Conservation (phyloP, 192 early-diverging fungal species). For the Kappamyces sp. region DNA sequence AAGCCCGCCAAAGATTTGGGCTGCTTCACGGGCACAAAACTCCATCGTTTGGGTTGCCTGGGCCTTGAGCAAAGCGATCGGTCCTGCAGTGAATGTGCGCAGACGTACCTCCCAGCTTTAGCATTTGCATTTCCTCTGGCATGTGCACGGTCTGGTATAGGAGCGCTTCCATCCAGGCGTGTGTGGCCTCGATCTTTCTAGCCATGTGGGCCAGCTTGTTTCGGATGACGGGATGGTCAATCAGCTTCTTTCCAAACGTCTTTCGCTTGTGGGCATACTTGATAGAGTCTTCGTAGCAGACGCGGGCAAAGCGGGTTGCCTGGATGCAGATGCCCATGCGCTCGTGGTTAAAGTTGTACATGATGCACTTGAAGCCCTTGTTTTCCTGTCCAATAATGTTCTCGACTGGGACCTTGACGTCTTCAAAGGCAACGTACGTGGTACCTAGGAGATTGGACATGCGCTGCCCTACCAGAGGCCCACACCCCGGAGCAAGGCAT, state of each 20-base stretch:
- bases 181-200: slow-evolving; percentile 77
- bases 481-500: slow-evolving; percentile 80
- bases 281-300: slow-evolving; percentile 76
- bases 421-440: slow-evolving; percentile 73
- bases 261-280: slow-evolving; percentile 79
- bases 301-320: slow-evolving; percentile 78
- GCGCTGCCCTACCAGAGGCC: slow-evolving; percentile 49
- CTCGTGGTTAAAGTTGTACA: slow-evolving; percentile 57
- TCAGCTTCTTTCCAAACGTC: slow-evolving; percentile 80
- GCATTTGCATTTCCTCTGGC: slow-evolving; percentile 59
- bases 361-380: slow-evolving; percentile 66
- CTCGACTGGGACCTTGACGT: slow-evolving; percentile 79
- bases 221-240: slow-evolving; percentile 77
- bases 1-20: slow-evolving; percentile 88
- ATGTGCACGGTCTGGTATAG: slow-evolving; percentile 65
- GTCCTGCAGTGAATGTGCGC: slow-evolving; percentile 7
- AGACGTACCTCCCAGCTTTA: slow-evolving; percentile 63
- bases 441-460: slow-evolving; percentile 25
- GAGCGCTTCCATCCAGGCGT: slow-evolving; percentile 75
- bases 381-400: slow-evolving; percentile 82
- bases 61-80: slow-evolving; percentile 80
- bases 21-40: slow-evolving; percentile 80
- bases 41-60: slow-evolving; percentile 82
- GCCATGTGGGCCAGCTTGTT: slow-evolving; percentile 72
- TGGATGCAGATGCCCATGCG: slow-evolving; percentile 77